Percentiles rank a stretch among this genome's conserved stretches.
Conservation (phyloP, 164 flowering plant species). For the Cinnamomum micranthum region DNA sequence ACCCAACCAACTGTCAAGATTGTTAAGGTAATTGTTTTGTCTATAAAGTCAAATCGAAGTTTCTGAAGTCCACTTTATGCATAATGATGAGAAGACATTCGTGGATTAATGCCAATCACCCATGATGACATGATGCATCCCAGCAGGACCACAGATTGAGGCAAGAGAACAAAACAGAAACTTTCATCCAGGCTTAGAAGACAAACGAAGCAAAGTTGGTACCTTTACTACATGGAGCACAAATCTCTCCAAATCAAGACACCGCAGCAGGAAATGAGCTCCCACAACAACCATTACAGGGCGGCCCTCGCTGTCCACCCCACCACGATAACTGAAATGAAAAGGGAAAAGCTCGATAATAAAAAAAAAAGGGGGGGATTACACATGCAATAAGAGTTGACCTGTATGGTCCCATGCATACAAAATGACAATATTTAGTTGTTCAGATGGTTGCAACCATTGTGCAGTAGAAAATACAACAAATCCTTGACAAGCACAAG, state of each 20-base stretch:
- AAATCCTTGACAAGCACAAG: background rate
- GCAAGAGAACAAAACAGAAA: too few species aligned
- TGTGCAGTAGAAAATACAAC: background rate
- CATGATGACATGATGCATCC: too few species aligned
- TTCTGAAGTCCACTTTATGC: too few species aligned
- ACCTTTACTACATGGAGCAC: conserved; percentile 90
- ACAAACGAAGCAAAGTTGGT: background rate
- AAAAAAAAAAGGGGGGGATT: background rate
- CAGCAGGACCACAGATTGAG: too few species aligned
- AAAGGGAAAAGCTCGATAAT: conserved; percentile 1
- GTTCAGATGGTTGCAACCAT: background rate
- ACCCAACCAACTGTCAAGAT: too few species aligned
- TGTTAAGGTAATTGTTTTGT: too few species aligned
- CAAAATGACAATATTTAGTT: too few species aligned
- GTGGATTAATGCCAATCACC: too few species aligned
- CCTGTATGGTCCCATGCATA: background rate
- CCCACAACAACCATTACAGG: conserved; percentile 99
- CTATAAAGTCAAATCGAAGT: too few species aligned
- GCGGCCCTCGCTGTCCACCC: conserved; percentile 97
- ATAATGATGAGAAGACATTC: too few species aligned
- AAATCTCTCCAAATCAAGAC: conserved; percentile 98
- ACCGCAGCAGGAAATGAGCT: conserved; percentile 96
- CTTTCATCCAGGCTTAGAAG: too few species aligned
- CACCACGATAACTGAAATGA: conserved; percentile 83
- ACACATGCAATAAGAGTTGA: background rate